phyloP scores from a whole-genome alignment of 176 grass and related monocot genomes.

The Oryza officinalis region DNA sequence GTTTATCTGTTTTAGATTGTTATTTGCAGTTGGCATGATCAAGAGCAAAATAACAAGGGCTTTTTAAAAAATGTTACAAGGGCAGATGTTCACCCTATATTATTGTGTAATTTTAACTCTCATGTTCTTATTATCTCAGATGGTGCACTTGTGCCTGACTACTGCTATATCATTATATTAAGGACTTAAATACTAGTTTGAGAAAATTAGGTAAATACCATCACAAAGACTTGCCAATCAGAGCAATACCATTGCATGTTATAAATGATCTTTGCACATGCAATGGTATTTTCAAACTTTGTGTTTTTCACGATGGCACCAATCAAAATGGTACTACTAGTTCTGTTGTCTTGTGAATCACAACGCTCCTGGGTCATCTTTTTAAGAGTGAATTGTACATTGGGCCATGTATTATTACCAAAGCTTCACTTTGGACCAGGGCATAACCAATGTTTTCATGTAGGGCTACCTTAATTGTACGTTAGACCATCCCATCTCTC shows the following conservation, averaged over 20 bases:
- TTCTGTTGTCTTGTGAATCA: neutral
- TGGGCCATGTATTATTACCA: too few species aligned
- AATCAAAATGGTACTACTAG: neutral
- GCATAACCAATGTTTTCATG: too few species aligned
- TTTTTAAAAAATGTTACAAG: neutral
- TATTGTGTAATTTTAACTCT: slow-evolving; percentile 4
- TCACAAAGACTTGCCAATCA: neutral
- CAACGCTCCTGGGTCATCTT: neutral
- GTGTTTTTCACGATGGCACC: neutral
- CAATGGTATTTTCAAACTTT: neutral
- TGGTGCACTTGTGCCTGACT: neutral
- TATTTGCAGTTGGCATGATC: slow-evolving; percentile 4
- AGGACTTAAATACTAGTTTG: slow-evolving; percentile 1
- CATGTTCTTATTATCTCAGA: neutral
- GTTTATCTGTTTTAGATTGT: slow-evolving; percentile 3
- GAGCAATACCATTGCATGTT: neutral
- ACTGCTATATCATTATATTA: slow-evolving; percentile 2
- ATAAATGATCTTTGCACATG: neutral
- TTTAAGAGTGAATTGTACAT: neutral
- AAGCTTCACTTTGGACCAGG: too few species aligned
- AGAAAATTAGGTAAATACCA: neutral
- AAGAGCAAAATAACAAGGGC: neutral
- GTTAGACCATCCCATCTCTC: too few species aligned
- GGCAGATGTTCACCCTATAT: neutral
- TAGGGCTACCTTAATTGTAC: too few species aligned